Evolutionary conservation across 768 basidiomycete species (phyloP), one percentile per base, ranked within the genome.

Genomic region (Podaxis pistillaris): DNA sequence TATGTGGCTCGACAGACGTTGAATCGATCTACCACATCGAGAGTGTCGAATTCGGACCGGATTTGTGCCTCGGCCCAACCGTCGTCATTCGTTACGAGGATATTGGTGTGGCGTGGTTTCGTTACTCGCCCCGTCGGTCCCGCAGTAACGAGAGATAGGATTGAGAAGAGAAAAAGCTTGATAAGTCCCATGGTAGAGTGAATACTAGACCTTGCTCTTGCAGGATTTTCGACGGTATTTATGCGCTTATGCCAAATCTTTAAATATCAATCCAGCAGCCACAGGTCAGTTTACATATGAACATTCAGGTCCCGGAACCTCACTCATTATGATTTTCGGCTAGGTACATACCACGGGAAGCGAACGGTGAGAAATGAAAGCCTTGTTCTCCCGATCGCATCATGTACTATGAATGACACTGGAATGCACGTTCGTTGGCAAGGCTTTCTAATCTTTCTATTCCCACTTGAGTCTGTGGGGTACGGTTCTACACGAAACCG

Each of bases 21-120:
- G 58, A 73, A 80, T 50, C 24, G 12, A 13, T 77, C 81, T 17
- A 73, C 78, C 2, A 68, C 70, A 24, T 67, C 69, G 49, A 83
- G 70, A 0, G 79, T 74, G 55, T 72, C 70, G 62, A 73, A 75
- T 61, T 79, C 76, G 0, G 79, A 79, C 11, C 82, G 78, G 40
- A 83, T 76, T 56, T 75, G 73, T 30, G 81, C 81, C 1, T 73
- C 74, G 2, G 82, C 82, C 82, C 82, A 83, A 28, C 75, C 74
- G 53, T 76, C 74, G 53, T 76, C 75, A 37, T 76, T 76, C 1
- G 74, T 75, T n/a, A 76, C 60, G 9, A 76, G 61, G 44, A 75
- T 70, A 15, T 72, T 72, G 15, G 49, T 24, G 6, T 44, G 41
- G 7, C 41, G 15, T 28, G 49, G 49, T 26, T 24, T 24, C 4